Conservation (phyloP, 805 yeast species). For the Candida michaelii region DNA sequence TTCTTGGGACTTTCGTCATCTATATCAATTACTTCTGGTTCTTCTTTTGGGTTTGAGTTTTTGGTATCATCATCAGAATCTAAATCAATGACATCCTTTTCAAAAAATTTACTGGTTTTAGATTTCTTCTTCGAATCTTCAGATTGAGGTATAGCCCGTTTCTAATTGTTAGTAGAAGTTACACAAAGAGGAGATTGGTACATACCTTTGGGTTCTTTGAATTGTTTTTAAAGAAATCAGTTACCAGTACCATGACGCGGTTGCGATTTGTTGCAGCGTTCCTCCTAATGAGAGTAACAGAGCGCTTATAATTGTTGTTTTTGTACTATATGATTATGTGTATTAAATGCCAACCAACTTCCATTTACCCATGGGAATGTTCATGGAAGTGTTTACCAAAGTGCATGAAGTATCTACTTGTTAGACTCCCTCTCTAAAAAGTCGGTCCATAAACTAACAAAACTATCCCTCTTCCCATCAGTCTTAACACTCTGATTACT, state of each 20-base stretch:
- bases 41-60: constrained; percentile 2
- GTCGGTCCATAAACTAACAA: constrained; percentile 79
- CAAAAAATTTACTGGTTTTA: constrained; percentile 13
- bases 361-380: no score
- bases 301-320: no score
- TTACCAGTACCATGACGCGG: constrained; percentile 16
- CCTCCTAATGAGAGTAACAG: no score
- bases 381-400: no score
- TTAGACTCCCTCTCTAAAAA: constrained; percentile 65
- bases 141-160: neutral
- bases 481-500: constrained; percentile 19
- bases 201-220: constrained; percentile 6
- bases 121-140: constrained; percentile 3
- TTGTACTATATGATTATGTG: neutral
- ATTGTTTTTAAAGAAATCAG: constrained; percentile 15
- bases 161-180: constrained; percentile 9
- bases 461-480: constrained; percentile 44
- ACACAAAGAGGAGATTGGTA: no score
- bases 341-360: no score
- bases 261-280: constrained; percentile 2
- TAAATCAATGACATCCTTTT: constrained; percentile 13
- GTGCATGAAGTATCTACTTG: no score
- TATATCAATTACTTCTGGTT: constrained; percentile 7
- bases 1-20: constrained; percentile 22
- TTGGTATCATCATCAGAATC: no score